phyloP scores from a whole-genome alignment of 768 basidiomycete genomes.

The Collybia sordida region DNA sequence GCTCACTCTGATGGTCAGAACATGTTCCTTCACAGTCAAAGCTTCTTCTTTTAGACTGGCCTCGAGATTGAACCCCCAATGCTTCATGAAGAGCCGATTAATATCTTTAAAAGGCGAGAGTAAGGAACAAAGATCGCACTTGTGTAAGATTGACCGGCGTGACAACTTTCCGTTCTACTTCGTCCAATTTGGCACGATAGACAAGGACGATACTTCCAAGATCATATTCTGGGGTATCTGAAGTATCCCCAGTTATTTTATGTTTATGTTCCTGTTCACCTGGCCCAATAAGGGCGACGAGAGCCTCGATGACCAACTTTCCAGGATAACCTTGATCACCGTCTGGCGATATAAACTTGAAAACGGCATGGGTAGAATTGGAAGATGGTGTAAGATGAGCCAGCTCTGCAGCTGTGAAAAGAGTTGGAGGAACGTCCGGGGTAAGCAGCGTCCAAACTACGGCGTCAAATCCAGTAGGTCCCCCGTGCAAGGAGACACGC shows the following conservation, averaged over 20 bases:
- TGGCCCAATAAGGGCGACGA: conserved; percentile 48
- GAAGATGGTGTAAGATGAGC: conserved; percentile 32
- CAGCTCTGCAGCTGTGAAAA: conserved; percentile 60
- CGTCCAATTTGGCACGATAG: conserved; percentile 69
- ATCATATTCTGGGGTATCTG: conserved; percentile 35
- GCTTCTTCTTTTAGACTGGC: conserved; percentile 55
- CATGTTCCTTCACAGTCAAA: conserved; percentile 51
- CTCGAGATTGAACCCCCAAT: conserved; percentile 83
- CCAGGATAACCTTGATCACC: conserved; percentile 77
- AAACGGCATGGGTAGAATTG: conserved; percentile 44
- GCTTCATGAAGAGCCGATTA: conserved; percentile 34
- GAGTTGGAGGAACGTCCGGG: conserved; percentile 35
- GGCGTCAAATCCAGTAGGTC: conserved; percentile 63
- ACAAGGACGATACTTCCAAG: conserved; percentile 68
- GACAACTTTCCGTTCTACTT: conserved; percentile 41
- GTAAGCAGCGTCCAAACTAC: conserved; percentile 50
- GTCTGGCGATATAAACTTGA: conserved; percentile 56
- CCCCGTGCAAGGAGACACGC: conserved; percentile 71
- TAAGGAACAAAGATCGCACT: conserved; percentile 33
- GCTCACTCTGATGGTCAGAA: conserved; percentile 38
- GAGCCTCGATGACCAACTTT: conserved; percentile 54
- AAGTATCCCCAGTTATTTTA: conserved; percentile 12
- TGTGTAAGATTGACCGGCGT: conserved; percentile 79
- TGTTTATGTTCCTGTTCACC: conserved; percentile 28
- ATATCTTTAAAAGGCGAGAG: background rate